Evolutionary conservation across 1,139 yeast species (phyloP), one percentile per base, ranked within the genome.

Genomic region (Yamadazyma membranifaciens): DNA sequence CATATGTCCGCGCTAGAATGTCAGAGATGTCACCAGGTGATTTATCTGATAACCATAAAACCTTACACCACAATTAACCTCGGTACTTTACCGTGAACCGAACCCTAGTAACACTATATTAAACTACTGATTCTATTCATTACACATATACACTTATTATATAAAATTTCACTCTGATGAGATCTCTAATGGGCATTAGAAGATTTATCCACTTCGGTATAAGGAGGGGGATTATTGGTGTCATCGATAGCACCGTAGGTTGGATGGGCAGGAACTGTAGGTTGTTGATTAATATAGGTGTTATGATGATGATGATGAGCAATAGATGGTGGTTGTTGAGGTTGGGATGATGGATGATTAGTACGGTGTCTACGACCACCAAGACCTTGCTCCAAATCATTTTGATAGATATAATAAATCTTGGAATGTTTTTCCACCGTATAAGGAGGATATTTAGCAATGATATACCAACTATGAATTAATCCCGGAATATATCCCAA

Each of bases 401-500:
- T 52, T 36, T 63, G 49, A 44, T 63, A 62, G 4, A 66, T 53
- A 45, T 65, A 66, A 51, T 65, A 67, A 25, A 66, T 54, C 42
- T 58, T 59, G 34, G 63, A 55, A 33, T 58, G 62, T 12, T 51
- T 45, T 16, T 49, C 51, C 3, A 41, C 44, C 9, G 46, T 39
- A 40, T 62, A 62, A 2, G 68, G 62, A 9, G 76, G 78, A 52
- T 63, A 66, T 51, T 73, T 62, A 43, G 79, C 70, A 37, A 81
- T 80, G 50, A 81, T 78, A 54, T 80, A 81, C 81, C 85, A 79
- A 5, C 83, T 63, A 57, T 81, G 86, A 31, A 81, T 76, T 47
- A 82, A 73, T 7, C 89, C 89, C 1, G 87, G 89, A 38, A 82
- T 65, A 53, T 78, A 82, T 2, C 88, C 89, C 27, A 83, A 60